Base-by-base conservation (phyloP, 441 rosid genomes). In the Erodium chrysanthum region DNA sequence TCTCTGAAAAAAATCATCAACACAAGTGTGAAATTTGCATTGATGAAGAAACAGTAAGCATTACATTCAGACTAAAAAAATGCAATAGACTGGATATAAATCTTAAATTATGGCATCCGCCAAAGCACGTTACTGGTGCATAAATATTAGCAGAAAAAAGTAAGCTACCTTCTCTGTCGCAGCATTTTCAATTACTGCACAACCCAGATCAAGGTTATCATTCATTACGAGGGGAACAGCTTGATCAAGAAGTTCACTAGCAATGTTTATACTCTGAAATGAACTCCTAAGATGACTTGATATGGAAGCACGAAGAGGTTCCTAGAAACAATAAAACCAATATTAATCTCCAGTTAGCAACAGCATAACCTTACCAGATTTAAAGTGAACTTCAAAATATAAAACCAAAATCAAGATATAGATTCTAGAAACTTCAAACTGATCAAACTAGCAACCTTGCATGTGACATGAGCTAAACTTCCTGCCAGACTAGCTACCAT, bases 401-500 rank as follows among this genome's bases (percentile, higher is more conserved):
- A 40, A 48, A 48, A 48, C 27, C 22, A 4, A 25, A 15, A 37
- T 50, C 18, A 14, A 29, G 64, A 68, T 59, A 66, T 58, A 44
- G 63, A 17, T 27, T 33, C 8, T 17, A 5, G 21, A 1, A 67
- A 22, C 8, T 14, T 33, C 5, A 17, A 63, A 63, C n/a, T 25
- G 0, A 64, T 18, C 70, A 66, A 15, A 60, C 59, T 75, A 25
- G 64, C 21, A 76, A 92, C 98, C 99, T 95, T 95, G 99, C 99
- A 95, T 21, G 98, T 92, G 59, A 89, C 99, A 81, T 96, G 99
- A 72, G 99, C 99, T 44, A 96, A 78, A 85, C 99, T 96, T 80
- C 97, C 98, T 42, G 98, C 93, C 82, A 96, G 80, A 80, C 97
- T 92, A 25, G 98, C 98, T 76, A 90, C 99, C 99, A 96, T 96